Evolutionary conservation across 108 stramenopile genomes (phyloP).

Genomic region (Seminavis robusta): DNA sequence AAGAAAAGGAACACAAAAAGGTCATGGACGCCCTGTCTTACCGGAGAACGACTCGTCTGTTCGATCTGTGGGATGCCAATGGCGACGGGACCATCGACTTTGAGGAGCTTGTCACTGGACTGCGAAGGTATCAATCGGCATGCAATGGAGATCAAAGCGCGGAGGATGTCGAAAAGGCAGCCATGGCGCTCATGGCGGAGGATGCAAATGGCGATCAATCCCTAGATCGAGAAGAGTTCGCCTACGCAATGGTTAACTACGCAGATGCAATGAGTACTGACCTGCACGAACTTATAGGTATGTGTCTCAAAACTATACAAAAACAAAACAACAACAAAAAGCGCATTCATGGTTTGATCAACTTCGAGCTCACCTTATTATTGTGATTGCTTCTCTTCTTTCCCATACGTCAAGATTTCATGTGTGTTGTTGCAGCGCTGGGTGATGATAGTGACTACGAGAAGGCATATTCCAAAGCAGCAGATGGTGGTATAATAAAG

Average conservation of each 20-base stretch:
- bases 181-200: slow-evolving; percentile 31
- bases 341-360: too few relatives aligned
- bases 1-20: slow-evolving; percentile 12
- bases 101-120: slow-evolving; percentile 20
- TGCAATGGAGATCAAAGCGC: too few relatives aligned
- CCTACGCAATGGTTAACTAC: slow-evolving; percentile 33
- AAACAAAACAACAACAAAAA: too few relatives aligned
- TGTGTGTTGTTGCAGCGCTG: slow-evolving; percentile 39
- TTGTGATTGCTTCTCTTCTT: too few relatives aligned
- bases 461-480: too few relatives aligned
- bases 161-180: slow-evolving; percentile 32
- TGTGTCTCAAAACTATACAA: too few relatives aligned
- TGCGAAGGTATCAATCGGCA: too few relatives aligned
- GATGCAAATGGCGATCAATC: slow-evolving; percentile 37
- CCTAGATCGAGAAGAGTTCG: slow-evolving; percentile 38
- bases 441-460: too few relatives aligned
- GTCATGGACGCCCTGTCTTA: slow-evolving; percentile 28
- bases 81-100: slow-evolving; percentile 37
- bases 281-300: slow-evolving; percentile 38
- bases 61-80: slow-evolving; percentile 37
- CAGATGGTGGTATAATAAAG: too few relatives aligned
- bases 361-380: too few relatives aligned
- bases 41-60: slow-evolving; percentile 20
- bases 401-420: too few relatives aligned
- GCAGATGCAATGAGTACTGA: slow-evolving; percentile 11